Percentiles rank a stretch among this genome's conserved stretches.
phyloP scores from a whole-genome alignment of 768 basidiomycete species.

The Boletellus ananas region DNA sequence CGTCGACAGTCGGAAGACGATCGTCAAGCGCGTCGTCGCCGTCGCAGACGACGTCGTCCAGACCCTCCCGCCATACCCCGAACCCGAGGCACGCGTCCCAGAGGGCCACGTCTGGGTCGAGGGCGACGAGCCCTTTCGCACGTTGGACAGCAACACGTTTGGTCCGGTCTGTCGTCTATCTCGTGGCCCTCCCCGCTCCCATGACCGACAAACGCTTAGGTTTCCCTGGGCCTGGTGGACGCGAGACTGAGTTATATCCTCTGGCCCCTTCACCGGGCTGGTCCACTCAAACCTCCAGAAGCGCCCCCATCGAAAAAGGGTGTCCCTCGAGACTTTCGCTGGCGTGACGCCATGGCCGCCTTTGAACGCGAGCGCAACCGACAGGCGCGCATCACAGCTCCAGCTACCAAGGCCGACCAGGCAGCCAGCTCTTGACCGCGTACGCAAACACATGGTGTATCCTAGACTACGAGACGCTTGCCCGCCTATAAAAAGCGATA shows the following conservation, averaged over 20 bases:
- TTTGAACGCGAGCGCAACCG: conserved; percentile 29
- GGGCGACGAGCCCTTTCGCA: conserved; percentile 41
- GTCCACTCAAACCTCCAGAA: conserved; percentile 29
- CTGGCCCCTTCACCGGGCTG: conserved; percentile 51
- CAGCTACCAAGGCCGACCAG: not conserved
- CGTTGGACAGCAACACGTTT: conserved; percentile 68
- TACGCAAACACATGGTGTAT: too few relatives aligned
- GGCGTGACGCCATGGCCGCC: conserved; percentile 29
- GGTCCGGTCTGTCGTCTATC: conserved; percentile 49
- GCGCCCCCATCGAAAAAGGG: conserved; percentile 16
- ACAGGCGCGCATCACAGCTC: conserved; percentile 17
- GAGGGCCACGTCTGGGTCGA: conserved; percentile 72
- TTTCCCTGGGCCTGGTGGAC: conserved; percentile 49
- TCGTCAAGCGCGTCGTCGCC: conserved; percentile 67
- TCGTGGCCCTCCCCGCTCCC: too few relatives aligned
- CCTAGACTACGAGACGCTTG: too few relatives aligned
- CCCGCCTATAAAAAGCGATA: too few relatives aligned
- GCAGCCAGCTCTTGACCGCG: too few relatives aligned
- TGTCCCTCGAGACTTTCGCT: conserved; percentile 18
- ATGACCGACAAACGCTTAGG: conserved; percentile 4
- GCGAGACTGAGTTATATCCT: conserved; percentile 47
- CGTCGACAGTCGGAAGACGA: conserved; percentile 43
- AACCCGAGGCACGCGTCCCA: conserved; percentile 51
- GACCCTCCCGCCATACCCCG: conserved; percentile 67
- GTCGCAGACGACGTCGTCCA: conserved; percentile 59